A percentile compares a stretch with the other conserved stretches of the same genome.
These are phyloP conservation scores for Scheffersomyces coipomensis DNA, from an alignment of 805 yeast species.

Conservation along the genomic window DNA sequence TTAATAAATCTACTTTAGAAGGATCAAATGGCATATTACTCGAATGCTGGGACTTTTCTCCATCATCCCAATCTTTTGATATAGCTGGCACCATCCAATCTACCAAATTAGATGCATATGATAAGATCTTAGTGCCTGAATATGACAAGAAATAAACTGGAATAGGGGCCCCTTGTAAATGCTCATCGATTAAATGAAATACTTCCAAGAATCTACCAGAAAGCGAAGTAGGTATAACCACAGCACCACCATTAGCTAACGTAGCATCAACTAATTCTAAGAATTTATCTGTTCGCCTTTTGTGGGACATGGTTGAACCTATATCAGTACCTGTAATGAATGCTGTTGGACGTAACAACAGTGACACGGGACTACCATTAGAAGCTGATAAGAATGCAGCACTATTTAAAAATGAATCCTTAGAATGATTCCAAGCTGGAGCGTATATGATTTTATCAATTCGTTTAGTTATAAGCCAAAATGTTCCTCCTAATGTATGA, in stretches of 20 bases:
- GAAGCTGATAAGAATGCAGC: constrained; percentile 27
- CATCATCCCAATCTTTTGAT: constrained; percentile 70
- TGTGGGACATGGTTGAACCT: constrained; percentile 65
- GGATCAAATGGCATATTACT: constrained; percentile 67
- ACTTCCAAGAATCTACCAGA: constrained; percentile 83
- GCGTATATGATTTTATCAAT: constrained; percentile 85
- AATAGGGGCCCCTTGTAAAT: constrained; percentile 53
- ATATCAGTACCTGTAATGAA: constrained; percentile 70
- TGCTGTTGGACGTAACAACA: constrained; percentile 75
- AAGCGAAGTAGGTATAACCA: constrained; percentile 76
- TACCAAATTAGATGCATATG: constrained; percentile 83
- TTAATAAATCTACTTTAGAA: constrained; percentile 52
- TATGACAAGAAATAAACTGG: constrained; percentile 78
- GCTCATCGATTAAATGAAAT: constrained; percentile 68
- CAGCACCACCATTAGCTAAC: constrained; percentile 73
- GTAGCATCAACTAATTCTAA: constrained; percentile 63
- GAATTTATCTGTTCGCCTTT: constrained; percentile 62
- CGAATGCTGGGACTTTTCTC: not conserved
- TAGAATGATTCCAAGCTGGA: constrained; percentile 92
- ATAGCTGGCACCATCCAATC: constrained; percentile 95
- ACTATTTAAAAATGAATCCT: constrained; percentile 72
- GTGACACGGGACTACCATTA: constrained; percentile 62
- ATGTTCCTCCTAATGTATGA: constrained; percentile 88
- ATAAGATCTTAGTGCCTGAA: constrained; percentile 73
- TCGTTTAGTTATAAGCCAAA: constrained; percentile 75